Base-by-base conservation (phyloP, 2,329 filamentous ascomycete genomes). In the Aspergillus alliaceus region DNA sequence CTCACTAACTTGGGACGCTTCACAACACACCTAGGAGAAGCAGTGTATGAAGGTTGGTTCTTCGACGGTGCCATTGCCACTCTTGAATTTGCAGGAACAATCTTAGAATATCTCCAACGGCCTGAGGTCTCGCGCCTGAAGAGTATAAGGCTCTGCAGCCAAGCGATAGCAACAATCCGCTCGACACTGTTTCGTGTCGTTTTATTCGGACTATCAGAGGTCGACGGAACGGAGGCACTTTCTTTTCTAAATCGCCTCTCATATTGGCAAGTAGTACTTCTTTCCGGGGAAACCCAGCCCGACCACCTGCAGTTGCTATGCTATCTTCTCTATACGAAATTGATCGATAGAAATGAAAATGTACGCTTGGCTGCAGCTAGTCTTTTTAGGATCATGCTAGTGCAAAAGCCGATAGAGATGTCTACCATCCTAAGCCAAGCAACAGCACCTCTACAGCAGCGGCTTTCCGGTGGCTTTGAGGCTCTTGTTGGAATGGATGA, bases 21-120 rank as follows among this genome's bases (percentile, higher is more conserved):
- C 61, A 86, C 88, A 31, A 79, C 85, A 2, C 91, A 98, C 69
- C 84, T 98, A 71, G 86, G 89, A 0, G 95, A 99, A 72, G 90
- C 91, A 6, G 88, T 96, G 12, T 97, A 95, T 64, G 95, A 98
- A 74, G 95, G 95, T 15, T 97, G 93, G 91, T 98, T 98, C 69
- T 85, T 97, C 61, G 89, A 95, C 63, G 93, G 93, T 1, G 90
- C 90, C 1, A 90, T 92, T 65, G 82, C 86, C 4, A 84, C 95
- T 64, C 82, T 98, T 31, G 93, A 98, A 66, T 96, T 97, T 66
- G 84, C 88, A 3, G 95, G 93, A 1, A 87, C 88, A 53, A 76
- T 97, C 6, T 76, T 99, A 6, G 95, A 99, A 70, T 93, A 96
- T 67, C 80, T 99, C 4, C 91, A 96, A 70, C 85, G 90, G 9